Percentiles rank a stretch among this genome's conserved stretches.
Evolutionary conservation across 2,329 filamentous ascomycete genomes (phyloP).

Genomic region (Phyllosticta capitalensis): DNA sequence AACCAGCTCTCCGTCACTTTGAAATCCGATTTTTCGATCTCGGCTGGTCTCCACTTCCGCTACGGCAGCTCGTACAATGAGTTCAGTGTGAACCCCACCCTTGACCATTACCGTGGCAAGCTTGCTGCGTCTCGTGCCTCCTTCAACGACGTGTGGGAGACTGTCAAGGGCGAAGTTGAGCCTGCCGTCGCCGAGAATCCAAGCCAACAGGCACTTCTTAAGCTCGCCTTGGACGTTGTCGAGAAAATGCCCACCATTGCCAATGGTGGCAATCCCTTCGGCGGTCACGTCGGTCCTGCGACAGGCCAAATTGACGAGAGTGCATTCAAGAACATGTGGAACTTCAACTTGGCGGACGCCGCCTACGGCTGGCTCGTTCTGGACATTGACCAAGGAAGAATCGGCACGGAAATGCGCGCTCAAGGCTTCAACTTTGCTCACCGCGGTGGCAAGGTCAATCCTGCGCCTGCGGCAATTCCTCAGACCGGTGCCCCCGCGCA

Average conservation of each 20-base stretch:
- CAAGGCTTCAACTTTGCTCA: conserved; percentile 99
- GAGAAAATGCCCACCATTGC: conserved; percentile 95
- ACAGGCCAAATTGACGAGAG: conserved; percentile 94
- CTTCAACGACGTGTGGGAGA: conserved; percentile 99
- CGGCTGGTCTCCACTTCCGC: conserved; percentile 92
- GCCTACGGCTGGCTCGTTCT: conserved; percentile 94
- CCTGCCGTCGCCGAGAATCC: conserved; percentile 89
- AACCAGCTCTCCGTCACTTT: conserved; percentile 96
- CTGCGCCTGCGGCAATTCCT: conserved; percentile 21
- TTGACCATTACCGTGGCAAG: conserved; percentile 98
- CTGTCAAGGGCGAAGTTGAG: conserved; percentile 91
- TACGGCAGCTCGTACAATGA: conserved; percentile 99
- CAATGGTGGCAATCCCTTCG: conserved; percentile 93
- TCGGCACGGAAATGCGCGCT: conserved; percentile 96
- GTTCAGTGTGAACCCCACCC: conserved; percentile 95
- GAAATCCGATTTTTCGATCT: conserved; percentile 97
- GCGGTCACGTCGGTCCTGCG: conserved; percentile 65
- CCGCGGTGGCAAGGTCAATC: conserved; percentile 62
- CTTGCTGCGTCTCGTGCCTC: conserved; percentile 95
- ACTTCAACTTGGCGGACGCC: conserved; percentile 96
- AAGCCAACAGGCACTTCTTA: conserved; percentile 81
- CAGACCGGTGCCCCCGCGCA: conserved; percentile 18
- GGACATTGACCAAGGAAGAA: conserved; percentile 89
- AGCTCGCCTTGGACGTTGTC: conserved; percentile 87
- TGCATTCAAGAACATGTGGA: conserved; percentile 99